Evolutionary conservation across 1,284 basidiomycete species (phyloP).

Genomic region (Ganoderma sinense): DNA sequence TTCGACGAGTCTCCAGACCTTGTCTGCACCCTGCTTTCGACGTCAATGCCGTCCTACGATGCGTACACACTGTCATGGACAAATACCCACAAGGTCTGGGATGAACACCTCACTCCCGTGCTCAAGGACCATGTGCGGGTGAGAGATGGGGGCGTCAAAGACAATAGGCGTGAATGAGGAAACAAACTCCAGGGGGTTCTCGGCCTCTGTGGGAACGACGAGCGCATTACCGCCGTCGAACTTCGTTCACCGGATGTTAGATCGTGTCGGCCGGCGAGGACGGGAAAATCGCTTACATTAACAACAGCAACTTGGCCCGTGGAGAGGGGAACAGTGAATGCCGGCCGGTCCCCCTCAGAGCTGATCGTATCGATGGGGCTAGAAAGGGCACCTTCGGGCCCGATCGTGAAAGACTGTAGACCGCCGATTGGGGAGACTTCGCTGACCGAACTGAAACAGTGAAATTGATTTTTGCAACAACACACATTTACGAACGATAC

Average conservation of each 20-base stretch:
- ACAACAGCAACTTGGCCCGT: slow-evolving; percentile 65
- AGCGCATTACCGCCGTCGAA: slow-evolving; percentile 59
- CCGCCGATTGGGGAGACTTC: slow-evolving; percentile 49
- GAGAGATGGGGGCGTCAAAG: slow-evolving; percentile 60
- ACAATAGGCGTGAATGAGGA: slow-evolving; percentile 52
- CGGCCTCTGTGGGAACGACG: slow-evolving; percentile 54
- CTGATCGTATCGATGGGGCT: slow-evolving; percentile 52
- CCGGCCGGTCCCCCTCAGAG: slow-evolving; percentile 60
- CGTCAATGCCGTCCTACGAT: background rate
- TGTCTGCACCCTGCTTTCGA: slow-evolving; percentile 61
- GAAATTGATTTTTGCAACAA: background rate
- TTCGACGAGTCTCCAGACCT: slow-evolving; percentile 65
- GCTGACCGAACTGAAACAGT: slow-evolving; percentile 58
- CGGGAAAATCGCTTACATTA: slow-evolving; percentile 46
- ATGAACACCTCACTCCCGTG: slow-evolving; percentile 62
- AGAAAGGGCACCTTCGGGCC: slow-evolving; percentile 51
- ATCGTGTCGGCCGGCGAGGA: background rate
- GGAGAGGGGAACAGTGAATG: slow-evolving; percentile 57
- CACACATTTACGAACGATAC: background rate
- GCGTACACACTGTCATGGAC: background rate
- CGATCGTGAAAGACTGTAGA: slow-evolving; percentile 65
- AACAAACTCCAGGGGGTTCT: slow-evolving; percentile 51
- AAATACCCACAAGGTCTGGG: slow-evolving; percentile 62
- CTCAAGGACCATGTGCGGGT: slow-evolving; percentile 71
- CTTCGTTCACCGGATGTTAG: background rate